Evolutionary conservation across 192 early-diverging fungal genomes (phyloP), one percentile per base, ranked within the genome.

Genomic region (Coemansia sp.): DNA sequence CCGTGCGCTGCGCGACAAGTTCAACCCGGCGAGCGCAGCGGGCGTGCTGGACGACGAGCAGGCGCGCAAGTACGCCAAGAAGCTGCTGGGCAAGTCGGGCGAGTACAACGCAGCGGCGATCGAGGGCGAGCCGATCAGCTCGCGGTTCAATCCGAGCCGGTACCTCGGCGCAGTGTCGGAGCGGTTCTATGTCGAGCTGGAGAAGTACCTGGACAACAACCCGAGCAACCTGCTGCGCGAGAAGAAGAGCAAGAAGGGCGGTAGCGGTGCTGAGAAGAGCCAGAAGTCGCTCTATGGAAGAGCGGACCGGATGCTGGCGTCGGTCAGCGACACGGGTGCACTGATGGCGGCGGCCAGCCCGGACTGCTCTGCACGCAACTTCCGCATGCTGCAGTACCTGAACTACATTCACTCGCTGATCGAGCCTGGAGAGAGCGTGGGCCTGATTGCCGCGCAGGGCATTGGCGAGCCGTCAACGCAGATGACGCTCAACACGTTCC

Each of bases 401-500:
- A 94, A 97, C 73, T 99, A 98, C 76, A 83, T 95, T 70, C 86
- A 91, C 62, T 89, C 91, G 58, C 83, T 98, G 19, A 95, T 93
- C 28, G 98, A 97, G 42, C 94, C 98, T 11, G 98, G 98, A 59
- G 98, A 99, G 76, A 89, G 92, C 47, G 98, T 99, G 58, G 98
- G 98, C 53, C 72, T 98, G 28, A 82, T 99, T 53, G 98, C 98
- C 18, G 95, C 96, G 16, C 95, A 99, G 74, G 88, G 88, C 67
- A 90, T 99, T 56, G 98, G 98, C 45, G 98, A 99, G 81, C 98
- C 98, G 42, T 97, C 95, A 42, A 99, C 98, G 14, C 98, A 99
- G 70, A 99, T 99, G 98, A 99, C 98, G 35, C 84, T 99, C 30
- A 99, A 99, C 82, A 99, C 98, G 52, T 99, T 99, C 91, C 98